phyloP scores from a whole-genome alignment of 2,329 filamentous ascomycete species.

The Cyphellophora attinorum region DNA sequence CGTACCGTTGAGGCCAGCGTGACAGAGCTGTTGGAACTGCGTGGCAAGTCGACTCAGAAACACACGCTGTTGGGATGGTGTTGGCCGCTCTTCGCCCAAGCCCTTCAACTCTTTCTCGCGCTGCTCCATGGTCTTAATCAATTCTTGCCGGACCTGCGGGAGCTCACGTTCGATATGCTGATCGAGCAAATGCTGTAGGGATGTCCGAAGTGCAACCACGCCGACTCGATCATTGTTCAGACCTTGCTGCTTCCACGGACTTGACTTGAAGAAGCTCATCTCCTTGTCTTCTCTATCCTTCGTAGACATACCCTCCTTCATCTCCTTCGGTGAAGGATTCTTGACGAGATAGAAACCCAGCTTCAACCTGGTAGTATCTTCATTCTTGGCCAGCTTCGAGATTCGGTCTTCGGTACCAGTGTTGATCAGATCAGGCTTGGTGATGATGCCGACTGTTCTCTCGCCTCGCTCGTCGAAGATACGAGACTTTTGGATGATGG shows the following conservation, averaged over 20 bases:
- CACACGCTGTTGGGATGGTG: too few species aligned
- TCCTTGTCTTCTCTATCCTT: too few species aligned
- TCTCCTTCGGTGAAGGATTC: slow-evolving; percentile 16
- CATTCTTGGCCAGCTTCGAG: slow-evolving; percentile 29
- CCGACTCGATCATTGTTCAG: neutral
- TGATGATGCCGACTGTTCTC: slow-evolving; percentile 37
- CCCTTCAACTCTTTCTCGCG: slow-evolving; percentile 3
- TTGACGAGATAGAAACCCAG: slow-evolving; percentile 23
- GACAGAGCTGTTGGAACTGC: too few species aligned
- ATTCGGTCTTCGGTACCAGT: slow-evolving; percentile 28
- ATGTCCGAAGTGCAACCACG: slow-evolving; percentile 7
- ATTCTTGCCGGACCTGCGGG: slow-evolving; percentile 18
- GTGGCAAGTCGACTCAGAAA: too few species aligned
- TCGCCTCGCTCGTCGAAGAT: slow-evolving; percentile 24
- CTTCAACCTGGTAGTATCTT: slow-evolving; percentile 22
- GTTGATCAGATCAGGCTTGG: slow-evolving; percentile 34
- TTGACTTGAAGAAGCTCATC: too few species aligned
- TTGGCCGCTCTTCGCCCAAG: neutral
- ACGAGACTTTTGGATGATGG: slow-evolving; percentile 27
- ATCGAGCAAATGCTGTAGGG: slow-evolving; percentile 17
- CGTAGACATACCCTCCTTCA: slow-evolving; percentile 12
- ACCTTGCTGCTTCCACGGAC: neutral
- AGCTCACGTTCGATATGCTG: slow-evolving; percentile 17
- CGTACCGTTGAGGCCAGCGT: neutral
- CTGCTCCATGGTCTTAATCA: slow-evolving; percentile 20